Evolutionary conservation across 441 rosid genomes (phyloP).

Genomic region (Mallotus repandus): DNA sequence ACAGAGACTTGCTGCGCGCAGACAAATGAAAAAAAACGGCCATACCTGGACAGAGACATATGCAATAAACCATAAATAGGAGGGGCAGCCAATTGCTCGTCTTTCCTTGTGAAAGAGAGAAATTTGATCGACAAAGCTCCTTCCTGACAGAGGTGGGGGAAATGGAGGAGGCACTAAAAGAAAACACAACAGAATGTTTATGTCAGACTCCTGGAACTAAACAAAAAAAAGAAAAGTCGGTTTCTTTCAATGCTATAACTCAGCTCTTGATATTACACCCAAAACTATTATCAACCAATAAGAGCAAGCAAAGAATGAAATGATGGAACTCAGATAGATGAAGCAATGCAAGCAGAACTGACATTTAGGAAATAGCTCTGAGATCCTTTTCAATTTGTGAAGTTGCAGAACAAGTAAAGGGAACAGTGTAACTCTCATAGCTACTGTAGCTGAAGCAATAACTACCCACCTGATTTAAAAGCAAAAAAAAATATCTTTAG

Average conservation of each 20-base stretch:
- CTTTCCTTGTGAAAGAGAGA: constrained; percentile 51
- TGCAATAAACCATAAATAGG: constrained; percentile 67
- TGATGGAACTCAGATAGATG: neutral
- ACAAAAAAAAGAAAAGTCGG: constrained; percentile 3
- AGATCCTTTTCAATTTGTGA: constrained; percentile 48
- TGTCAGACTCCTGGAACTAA: constrained; percentile 22
- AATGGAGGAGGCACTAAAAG: constrained; percentile 82
- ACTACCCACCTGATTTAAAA: constrained; percentile 67
- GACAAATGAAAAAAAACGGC: no score
- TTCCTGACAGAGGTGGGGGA: constrained; percentile 80
- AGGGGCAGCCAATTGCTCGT: constrained; percentile 71
- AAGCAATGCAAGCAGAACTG: constrained; percentile 27
- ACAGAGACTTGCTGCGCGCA: no score
- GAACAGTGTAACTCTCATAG: constrained; percentile 57
- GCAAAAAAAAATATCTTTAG: no score
- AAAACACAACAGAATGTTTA: constrained; percentile 22
- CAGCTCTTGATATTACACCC: no score
- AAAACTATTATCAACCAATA: no score
- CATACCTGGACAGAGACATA: constrained; percentile 67
- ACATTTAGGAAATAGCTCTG: constrained; percentile 67
- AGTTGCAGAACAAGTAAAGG: constrained; percentile 71
- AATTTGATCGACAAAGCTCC: constrained; percentile 58
- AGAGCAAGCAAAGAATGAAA: no score
- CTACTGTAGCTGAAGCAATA: constrained; percentile 71
- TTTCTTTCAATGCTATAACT: neutral